Conservation (phyloP, 495 filamentous ascomycete species). For the Trichoderma virens region DNA sequence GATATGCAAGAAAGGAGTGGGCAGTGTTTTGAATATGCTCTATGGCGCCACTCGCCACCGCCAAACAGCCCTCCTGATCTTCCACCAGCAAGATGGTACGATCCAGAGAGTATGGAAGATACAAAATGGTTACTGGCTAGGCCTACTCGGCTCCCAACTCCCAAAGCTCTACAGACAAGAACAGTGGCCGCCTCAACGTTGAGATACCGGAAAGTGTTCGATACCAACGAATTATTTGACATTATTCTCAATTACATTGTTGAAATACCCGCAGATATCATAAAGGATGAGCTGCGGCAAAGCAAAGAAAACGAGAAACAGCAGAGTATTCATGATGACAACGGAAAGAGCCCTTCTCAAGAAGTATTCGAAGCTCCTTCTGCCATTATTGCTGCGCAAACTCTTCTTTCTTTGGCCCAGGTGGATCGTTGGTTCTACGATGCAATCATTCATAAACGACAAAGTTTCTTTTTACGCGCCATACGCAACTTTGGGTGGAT, state of each 20-base stretch:
- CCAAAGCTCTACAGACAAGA: not conserved
- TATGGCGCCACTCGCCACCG: not conserved
- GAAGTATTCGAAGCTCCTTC: not conserved
- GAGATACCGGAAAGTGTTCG: not conserved
- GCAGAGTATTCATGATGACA: not conserved
- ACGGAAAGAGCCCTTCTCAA: not conserved
- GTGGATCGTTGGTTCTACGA: conserved; percentile 4
- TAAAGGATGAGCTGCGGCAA: not conserved
- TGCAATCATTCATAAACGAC: not conserved
- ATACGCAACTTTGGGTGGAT: not conserved
- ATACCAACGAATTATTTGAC: not conserved
- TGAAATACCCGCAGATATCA: not conserved
- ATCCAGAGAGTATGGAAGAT: not conserved
- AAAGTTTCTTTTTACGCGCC: not conserved
- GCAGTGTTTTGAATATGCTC: not conserved
- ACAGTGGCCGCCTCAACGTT: not conserved
- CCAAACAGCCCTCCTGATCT: not conserved
- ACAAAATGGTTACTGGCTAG: not conserved
- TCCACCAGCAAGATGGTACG: not conserved
- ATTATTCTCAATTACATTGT: not conserved
- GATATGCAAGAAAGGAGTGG: not conserved
- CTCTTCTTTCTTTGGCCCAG: not conserved
- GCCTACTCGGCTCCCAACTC: not conserved
- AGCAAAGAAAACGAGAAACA: not conserved
- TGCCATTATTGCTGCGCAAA: not conserved